Evolutionary conservation across 2,329 filamentous ascomycete genomes (phyloP).

Genomic region (Talaromyces albobiverticillius): DNA sequence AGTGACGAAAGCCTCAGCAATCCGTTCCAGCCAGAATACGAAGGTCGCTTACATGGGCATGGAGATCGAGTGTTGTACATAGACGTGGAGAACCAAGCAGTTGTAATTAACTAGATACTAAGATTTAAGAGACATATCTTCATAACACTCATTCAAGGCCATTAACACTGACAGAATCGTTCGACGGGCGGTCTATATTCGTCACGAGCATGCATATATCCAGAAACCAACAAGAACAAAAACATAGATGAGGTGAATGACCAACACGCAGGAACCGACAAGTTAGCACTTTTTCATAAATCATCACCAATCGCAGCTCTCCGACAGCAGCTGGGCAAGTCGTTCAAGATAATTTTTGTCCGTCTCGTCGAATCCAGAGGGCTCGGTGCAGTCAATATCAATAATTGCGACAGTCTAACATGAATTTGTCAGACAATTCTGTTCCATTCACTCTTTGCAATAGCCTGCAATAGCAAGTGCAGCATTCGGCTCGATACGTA

Average conservation of each 20-base stretch:
- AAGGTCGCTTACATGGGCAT: too few relatives aligned
- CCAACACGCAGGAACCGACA: too few relatives aligned
- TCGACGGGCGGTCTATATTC: not conserved
- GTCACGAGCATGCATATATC: not conserved
- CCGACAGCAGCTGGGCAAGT: conserved; percentile 38
- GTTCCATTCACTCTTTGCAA: too few relatives aligned
- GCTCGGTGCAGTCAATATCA: conserved; percentile 46
- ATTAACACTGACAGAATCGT: not conserved
- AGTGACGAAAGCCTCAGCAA: not conserved
- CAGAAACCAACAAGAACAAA: too few relatives aligned
- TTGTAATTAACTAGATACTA: too few relatives aligned
- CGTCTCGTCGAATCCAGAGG: conserved; percentile 43
- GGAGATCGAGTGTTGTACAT: too few relatives aligned
- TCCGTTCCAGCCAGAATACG: too few relatives aligned
- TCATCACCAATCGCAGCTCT: conserved; percentile 39
- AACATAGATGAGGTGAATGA: too few relatives aligned
- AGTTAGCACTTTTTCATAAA: not conserved
- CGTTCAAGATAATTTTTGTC: conserved; percentile 43
- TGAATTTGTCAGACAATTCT: not conserved
- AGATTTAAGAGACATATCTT: too few relatives aligned
- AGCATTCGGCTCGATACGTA: not conserved
- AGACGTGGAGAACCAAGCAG: too few relatives aligned
- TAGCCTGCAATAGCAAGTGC: too few relatives aligned
- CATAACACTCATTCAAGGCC: too few relatives aligned
- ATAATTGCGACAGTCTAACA: conserved; percentile 47